Base-by-base conservation (phyloP, 2,329 filamentous ascomycete species). In the Diaporthe citriasiana region DNA sequence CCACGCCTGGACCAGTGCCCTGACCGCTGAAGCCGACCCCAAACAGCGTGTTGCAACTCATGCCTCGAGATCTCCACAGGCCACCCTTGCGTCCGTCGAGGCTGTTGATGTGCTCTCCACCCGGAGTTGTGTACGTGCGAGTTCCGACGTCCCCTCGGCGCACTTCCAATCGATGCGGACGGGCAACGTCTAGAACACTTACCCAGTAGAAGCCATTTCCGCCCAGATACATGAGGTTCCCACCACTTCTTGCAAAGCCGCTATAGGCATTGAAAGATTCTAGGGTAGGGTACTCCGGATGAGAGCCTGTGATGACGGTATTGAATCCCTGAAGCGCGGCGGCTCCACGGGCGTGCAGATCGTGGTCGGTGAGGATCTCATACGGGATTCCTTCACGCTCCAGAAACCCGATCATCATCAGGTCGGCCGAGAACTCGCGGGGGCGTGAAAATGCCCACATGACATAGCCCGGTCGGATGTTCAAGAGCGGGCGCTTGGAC, bases 291-390 rank as follows among this genome's bases (percentile, higher is more conserved):
- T 83, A 83, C 74, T 83, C 82, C 3, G 82, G 81, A 72, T 82
- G 81, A 51, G 78, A 79, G 63, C 81, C 79, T 1, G 79, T 79
- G 63, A 82, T 78, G n/a, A 81, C 73, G 40, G 77, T 77, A 40
- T 76, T 66, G 74, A 80, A 82, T 2, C 73, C 73, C 0, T 69
- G 50, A 3, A 80, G 51, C 1, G 74, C 70, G 17, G 56, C 66
- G 7, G 70, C 60, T 6, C 79, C 81, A 6, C 74, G 71, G 40
- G 73, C 38, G 47, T 82, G 79, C 7, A 83, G 76, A 66, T 82
- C 80, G 70, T 84, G 82, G 45, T 84, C 82, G 9, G 82, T 84
- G 55, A 84, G 75, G 25, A 82, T 75, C 66, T 84, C 82, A 73
- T 84, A 83, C 2, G 51, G 27, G 6, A 55, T 55, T 13, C 73